These are phyloP conservation scores for Prorocentrum cordatum DNA, from an alignment of 169 alveolate species.

Conservation along the genomic window DNA sequence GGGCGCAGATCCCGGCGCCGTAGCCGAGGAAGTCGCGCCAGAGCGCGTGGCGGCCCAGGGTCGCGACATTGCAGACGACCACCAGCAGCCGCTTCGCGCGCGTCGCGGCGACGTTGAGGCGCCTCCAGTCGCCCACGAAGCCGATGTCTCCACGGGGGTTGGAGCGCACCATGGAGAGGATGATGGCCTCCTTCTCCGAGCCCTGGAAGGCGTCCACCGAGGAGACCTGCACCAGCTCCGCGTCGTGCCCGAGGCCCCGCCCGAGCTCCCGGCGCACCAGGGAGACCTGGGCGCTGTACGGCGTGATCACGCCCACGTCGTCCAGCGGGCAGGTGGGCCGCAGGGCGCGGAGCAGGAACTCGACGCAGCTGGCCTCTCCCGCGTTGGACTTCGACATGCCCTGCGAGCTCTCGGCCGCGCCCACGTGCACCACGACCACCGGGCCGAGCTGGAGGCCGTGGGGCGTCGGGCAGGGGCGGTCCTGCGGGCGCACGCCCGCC, in stretches of 20 bases:
- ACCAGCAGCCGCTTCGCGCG: neutral
- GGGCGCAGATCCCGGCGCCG: too few relatives aligned
- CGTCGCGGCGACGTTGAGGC: neutral
- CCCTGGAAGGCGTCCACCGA: slow-evolving; percentile 10
- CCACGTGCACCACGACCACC: neutral
- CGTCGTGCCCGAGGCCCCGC: too few relatives aligned
- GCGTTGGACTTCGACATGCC: neutral
- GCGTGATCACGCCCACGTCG: neutral
- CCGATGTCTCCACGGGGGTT: neutral
- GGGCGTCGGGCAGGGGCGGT: too few relatives aligned
- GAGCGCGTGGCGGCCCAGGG: neutral
- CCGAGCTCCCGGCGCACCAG: too few relatives aligned
- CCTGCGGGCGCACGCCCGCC: neutral
- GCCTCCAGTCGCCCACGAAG: neutral
- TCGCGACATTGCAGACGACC: neutral
- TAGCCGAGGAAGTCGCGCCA: neutral
- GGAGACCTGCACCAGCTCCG: neutral
- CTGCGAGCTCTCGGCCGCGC: neutral
- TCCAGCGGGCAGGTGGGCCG: neutral
- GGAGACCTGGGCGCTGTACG: neutral
- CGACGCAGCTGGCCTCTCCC: neutral
- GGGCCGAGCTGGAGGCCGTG: neutral
- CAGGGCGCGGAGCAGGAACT: neutral
- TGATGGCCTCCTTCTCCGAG: neutral
- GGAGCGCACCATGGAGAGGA: neutral